Conservation (phyloP, 164 flowering plant genomes). For the Euptelea pleiosperma region DNA sequence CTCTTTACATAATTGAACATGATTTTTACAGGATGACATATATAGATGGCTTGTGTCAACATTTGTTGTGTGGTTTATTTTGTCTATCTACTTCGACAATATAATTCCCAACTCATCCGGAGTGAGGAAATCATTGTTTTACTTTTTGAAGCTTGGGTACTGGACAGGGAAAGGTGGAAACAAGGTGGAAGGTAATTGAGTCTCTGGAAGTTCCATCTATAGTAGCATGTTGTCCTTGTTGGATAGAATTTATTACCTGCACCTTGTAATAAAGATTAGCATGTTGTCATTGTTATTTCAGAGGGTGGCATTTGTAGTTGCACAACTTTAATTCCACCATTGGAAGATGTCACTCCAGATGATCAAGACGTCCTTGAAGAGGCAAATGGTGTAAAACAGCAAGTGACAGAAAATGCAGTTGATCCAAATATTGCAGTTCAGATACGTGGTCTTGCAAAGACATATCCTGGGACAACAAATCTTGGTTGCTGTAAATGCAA, state of each 20-base stretch:
- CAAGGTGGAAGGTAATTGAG: constrained; percentile 61
- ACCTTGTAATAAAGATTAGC: too few relatives aligned
- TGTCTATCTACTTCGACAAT: constrained; percentile 95
- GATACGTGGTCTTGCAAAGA: constrained; percentile 81
- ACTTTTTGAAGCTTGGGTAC: constrained; percentile 76
- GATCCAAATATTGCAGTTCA: constrained; percentile 82
- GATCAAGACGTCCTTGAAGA: constrained; percentile 94
- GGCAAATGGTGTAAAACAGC: constrained; percentile 67
- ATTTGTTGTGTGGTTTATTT: constrained; percentile 65
- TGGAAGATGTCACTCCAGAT: constrained; percentile 50
- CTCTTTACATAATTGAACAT: constrained; percentile 5
- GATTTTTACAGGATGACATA: constrained; percentile 62
- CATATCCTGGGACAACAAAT: constrained; percentile 69
- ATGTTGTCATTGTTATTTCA: constrained; percentile 25
- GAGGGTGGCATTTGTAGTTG: constrained; percentile 87
- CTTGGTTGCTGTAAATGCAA: constrained; percentile 70
- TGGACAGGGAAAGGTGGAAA: constrained; percentile 90
- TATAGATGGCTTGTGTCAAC: constrained; percentile 70
- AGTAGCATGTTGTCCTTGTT: constrained; percentile 1
- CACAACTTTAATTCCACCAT: constrained; percentile 47
- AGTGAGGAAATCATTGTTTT: constrained; percentile 73
- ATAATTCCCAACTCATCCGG: constrained; percentile 76
- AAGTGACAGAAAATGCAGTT: constrained; percentile 39
- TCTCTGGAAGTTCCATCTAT: constrained; percentile 6
- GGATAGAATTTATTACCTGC: not conserved